Evolutionary conservation across 2,329 filamentous ascomycete species (phyloP).

Genomic region (Didymella lethalis): DNA sequence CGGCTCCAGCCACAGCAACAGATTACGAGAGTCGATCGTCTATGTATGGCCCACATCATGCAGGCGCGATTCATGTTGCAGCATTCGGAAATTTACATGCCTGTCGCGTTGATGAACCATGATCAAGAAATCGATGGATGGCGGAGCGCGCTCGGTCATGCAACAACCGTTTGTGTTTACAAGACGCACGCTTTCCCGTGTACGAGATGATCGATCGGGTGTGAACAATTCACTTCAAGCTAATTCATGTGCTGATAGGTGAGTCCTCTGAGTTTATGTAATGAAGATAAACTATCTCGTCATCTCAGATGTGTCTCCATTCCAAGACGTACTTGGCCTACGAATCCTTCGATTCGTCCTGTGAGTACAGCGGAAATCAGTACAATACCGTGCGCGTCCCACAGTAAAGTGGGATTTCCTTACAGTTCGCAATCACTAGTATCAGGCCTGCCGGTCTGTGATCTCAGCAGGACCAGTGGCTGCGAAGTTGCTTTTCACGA

Average conservation of each 20-base stretch:
- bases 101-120: not conserved
- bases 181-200: not conserved
- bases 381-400: not conserved
- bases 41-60: not conserved
- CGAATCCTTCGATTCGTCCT: not conserved
- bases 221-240: not conserved
- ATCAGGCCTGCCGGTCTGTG: not conserved
- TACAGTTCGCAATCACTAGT: not conserved
- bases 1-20: not conserved
- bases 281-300: not conserved
- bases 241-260: not conserved
- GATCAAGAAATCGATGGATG: not conserved
- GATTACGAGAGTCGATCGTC: not conserved
- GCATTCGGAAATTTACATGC: conserved; percentile 8
- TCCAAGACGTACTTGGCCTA: not conserved
- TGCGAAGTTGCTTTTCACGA: not conserved
- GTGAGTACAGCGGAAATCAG: not conserved
- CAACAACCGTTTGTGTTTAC: not conserved
- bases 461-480: not conserved
- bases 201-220: no score
- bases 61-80: conserved; percentile 5
- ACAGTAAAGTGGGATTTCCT: not conserved
- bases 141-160: not conserved
- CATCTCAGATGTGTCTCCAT: not conserved
- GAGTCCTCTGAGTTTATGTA: not conserved